Evolutionary conservation across 2,329 filamentous ascomycete species (phyloP), one percentile per base, ranked within the genome.

Genomic region (Diaporthe eres): DNA sequence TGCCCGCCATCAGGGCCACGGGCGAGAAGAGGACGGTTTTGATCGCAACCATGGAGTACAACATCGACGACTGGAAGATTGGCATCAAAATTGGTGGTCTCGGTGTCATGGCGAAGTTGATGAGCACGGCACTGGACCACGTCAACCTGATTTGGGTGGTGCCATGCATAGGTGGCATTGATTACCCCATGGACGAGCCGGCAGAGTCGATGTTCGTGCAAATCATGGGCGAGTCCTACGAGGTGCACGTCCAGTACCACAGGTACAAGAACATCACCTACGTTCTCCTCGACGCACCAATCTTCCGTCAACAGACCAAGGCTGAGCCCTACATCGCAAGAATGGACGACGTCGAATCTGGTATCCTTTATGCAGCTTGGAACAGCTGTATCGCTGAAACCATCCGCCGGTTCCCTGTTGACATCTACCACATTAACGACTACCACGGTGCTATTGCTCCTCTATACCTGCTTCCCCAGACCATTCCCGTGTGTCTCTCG

Each of bases 11-110:
- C 58, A 75, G 74, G 55, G 55, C 70, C 9, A 37, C 70, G 9
- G 76, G 76, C 17, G 76, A 77, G 70, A 77, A 67, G 74, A 77
- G 90, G n/a, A 92, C 88, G 44, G 89, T 93, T 2, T 86, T 94
- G 31, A 92, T 94, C 72, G 92, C 91, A 17, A 93, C 92, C 9
- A 93, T 94, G 90, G 92, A 94, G 82, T 94, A 94, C 82, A 91
- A 93, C 77, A 93, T 94, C 76, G 90, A 92, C 74, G 92, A 94
- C 80, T 93, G 92, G 90, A 87, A 83, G 6, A 92, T 94, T 83
- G 93, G 92, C 82, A 91, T 94, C 83, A 94, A 94, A 83, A 94
- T 94, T 68, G 92, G 92, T 77, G 92, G 92, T 77, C 85, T 94
- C 9, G 92, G 92, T 82, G 92, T 93, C 77, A 94, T 94, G 92